Evolutionary conservation across 495 filamentous ascomycete genomes (phyloP), one percentile per base, ranked within the genome.

Genomic region (Tuber melanosporum): DNA sequence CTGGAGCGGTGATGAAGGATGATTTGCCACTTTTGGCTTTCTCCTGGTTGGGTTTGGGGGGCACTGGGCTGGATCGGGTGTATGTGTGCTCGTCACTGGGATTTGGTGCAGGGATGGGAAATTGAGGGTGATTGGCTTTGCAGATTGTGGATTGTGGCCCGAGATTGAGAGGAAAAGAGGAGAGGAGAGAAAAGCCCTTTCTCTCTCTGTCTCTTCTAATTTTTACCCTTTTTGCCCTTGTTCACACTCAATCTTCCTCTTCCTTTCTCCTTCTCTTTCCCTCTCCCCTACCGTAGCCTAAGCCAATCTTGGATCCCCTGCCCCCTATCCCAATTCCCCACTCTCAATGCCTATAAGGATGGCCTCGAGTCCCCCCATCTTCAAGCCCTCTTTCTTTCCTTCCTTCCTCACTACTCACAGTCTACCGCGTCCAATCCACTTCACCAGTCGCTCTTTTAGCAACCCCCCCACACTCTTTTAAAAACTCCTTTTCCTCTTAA

Each of bases 371-470:
- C 57, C 57, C 57, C 49, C n/a, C 57, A 32, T 32, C 42, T 66
- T 9, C 7, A 8, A 22, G 4, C 10, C 26, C 10, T n/a, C 7
- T 32, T 10, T 57, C 73, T 74, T 80, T 75, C 81, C 79, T 76
- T 84, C 75, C 84, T 85, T 83, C 84, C 84, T 85, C 71, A 77
- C 76, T 82, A 86, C 85, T 87, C 73, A 66, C 32, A 80, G 73
- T 76, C 74, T 39, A 12, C 43, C 72, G 46, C 22, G 39, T 74
- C 62, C 73, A 43, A 66, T 72, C 72, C 45, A 41, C 72, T 26
- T 74, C 49, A 41, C 32, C 44, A 74, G 69, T 66, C 73, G 14
- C 44, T 66, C 57, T 66, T 66, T 66, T 66, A 66, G 26, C 26
- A 66, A 66, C 15, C 57, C 57, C 57, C 57, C 49, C 57, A 45